Evolutionary conservation across 2,329 filamentous ascomycete species (phyloP).

Genomic region (Trichophyton schoenleinii): DNA sequence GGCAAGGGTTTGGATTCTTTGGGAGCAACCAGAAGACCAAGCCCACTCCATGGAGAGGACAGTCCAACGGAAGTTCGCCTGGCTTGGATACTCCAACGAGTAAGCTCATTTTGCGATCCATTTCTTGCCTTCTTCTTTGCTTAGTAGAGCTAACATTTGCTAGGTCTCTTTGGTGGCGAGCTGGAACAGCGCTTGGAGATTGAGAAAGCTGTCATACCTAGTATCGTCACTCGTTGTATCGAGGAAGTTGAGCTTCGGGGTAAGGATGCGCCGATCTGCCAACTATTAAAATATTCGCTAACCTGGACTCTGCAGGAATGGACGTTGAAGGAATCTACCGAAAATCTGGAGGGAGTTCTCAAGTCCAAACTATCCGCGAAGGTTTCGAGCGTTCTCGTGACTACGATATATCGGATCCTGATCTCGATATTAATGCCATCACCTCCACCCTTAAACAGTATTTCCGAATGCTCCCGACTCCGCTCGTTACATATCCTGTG

Average conservation of each 20-base stretch:
- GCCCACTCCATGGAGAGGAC: conserved; percentile 29
- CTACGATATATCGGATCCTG: conserved; percentile 85
- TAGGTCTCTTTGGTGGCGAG: conserved; percentile 75
- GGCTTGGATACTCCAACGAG: conserved; percentile 25
- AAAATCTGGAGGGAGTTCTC: conserved; percentile 86
- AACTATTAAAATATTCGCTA: not conserved
- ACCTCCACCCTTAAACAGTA: conserved; percentile 96
- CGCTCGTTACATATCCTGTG: conserved; percentile 80
- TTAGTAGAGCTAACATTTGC: conserved; percentile 7
- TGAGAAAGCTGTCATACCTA: conserved; percentile 79
- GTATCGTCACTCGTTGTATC: conserved; percentile 84
- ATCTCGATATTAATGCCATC: conserved; percentile 89
- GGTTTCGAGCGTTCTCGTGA: conserved; percentile 72
- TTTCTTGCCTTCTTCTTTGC: not conserved
- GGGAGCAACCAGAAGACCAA: conserved; percentile 35
- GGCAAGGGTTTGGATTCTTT: conserved; percentile 62
- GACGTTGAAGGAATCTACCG: conserved; percentile 95
- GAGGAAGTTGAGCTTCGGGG: conserved; percentile 91
- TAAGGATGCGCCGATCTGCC: conserved; percentile 15
- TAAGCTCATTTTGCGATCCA: conserved; percentile 19
- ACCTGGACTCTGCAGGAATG: conserved; percentile 44
- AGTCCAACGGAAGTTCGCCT: conserved; percentile 33
- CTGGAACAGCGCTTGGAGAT: conserved; percentile 72
- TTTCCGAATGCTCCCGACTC: conserved; percentile 81
- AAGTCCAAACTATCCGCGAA: conserved; percentile 79